These are phyloP conservation scores for Senna siamea DNA, from an alignment of 306 rosid species.

Conservation along the genomic window DNA sequence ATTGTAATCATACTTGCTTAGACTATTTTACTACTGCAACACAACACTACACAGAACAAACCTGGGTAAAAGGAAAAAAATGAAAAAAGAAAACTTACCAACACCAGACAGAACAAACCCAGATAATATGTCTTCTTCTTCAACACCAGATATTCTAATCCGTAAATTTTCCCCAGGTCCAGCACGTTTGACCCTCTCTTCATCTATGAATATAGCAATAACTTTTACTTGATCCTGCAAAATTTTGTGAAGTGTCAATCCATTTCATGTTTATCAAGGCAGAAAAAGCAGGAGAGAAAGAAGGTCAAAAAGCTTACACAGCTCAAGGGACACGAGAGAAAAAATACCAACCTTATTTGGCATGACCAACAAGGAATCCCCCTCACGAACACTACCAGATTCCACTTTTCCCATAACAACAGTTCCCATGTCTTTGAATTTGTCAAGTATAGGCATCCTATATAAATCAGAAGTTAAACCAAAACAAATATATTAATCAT, in stretches of 20 bases:
- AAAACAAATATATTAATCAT: neutral
- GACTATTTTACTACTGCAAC: neutral
- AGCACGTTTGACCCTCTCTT: conserved; percentile 70
- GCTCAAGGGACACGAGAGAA: neutral
- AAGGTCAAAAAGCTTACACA: conserved; percentile 7
- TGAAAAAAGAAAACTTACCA: conserved; percentile 51
- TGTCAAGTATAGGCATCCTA: conserved; percentile 94
- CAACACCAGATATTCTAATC: conserved; percentile 80
- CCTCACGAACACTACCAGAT: conserved; percentile 82
- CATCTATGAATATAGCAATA: conserved; percentile 69
- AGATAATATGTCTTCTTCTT: conserved; percentile 77
- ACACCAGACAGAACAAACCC: conserved; percentile 87
- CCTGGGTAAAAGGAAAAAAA: neutral
- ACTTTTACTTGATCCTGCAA: conserved; percentile 84
- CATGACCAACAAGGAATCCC: conserved; percentile 82
- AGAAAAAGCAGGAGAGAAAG: neutral
- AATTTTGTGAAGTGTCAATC: conserved; percentile 31
- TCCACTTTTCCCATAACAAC: conserved; percentile 97
- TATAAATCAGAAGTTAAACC: conserved; percentile 37
- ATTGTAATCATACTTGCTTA: neutral
- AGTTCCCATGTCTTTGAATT: conserved; percentile 97
- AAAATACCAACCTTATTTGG: conserved; percentile 80
- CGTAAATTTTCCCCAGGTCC: conserved; percentile 99
- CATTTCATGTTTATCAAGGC: neutral
- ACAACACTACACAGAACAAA: neutral